Evolutionary conservation across 73 alveolate species (phyloP).

Genomic region (Breviolum minutum): DNA sequence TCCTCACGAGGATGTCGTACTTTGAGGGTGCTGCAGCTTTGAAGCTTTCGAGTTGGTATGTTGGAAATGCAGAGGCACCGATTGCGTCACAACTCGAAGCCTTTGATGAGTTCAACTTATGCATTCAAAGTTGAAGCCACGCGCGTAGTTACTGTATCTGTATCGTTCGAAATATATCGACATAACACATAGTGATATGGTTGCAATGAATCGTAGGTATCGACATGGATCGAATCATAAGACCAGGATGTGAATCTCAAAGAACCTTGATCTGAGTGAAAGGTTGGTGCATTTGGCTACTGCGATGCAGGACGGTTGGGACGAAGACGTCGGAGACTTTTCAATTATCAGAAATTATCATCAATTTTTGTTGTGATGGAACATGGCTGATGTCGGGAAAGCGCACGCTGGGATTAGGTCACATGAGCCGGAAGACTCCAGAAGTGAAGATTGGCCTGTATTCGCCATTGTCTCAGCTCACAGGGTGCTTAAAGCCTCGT

Average conservation of each 20-base stretch:
- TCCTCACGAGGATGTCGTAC: constrained; percentile 30
- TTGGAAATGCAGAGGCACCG: constrained; percentile 78
- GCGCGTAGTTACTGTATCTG: background rate
- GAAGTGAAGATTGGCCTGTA: constrained; percentile 62
- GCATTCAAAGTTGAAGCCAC: background rate
- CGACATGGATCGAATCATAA: background rate
- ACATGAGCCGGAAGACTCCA: constrained; percentile 90
- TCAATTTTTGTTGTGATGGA: background rate
- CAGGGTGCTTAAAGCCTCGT: background rate
- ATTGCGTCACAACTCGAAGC: background rate
- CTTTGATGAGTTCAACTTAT: background rate
- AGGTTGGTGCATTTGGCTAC: constrained; percentile 92
- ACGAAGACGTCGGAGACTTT: constrained; percentile 46
- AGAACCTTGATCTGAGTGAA: background rate
- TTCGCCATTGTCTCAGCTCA: constrained; percentile 26
- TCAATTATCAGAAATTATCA: background rate
- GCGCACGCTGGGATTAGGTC: constrained; percentile 30
- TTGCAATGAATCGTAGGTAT: background rate
- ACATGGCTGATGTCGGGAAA: background rate
- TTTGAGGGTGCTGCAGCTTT: constrained; percentile 83
- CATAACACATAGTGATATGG: no score
- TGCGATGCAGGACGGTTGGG: constrained; percentile 88
- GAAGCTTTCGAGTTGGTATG: constrained; percentile 93
- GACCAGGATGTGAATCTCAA: background rate
- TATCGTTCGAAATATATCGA: no score